A percentile compares a stretch with the other conserved stretches of the same genome.
Evolutionary conservation across 139 green algal species (phyloP).

Genomic region (Coelastrella sp.): DNA sequence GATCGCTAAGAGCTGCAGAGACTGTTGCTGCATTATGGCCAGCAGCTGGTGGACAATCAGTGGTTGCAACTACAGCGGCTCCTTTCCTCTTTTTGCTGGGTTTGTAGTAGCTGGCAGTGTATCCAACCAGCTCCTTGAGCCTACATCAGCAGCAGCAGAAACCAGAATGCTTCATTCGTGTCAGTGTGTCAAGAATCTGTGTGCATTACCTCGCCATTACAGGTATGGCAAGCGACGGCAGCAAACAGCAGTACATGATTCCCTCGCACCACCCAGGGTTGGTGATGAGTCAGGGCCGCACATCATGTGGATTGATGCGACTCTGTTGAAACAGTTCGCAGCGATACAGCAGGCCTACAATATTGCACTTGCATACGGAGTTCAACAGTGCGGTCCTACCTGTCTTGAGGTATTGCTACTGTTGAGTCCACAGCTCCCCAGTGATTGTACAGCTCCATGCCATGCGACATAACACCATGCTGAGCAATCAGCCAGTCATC

Average conservation of each 20-base stretch:
- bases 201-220: no score
- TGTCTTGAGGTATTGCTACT: not conserved
- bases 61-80: not conserved
- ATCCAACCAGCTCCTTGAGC: conserved; percentile 19
- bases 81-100: not conserved
- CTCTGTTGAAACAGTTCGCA: no score
- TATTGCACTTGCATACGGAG: no score
- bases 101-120: conserved; percentile 32
- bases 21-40: not conserved
- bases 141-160: not conserved
- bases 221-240: no score
- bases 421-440: conserved; percentile 42
- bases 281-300: no score
- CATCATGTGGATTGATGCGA: no score
- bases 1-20: no score
- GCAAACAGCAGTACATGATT: no score
- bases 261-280: no score
- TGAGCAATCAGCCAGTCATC: conserved; percentile 35
- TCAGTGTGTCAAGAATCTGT: no score
- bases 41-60: not conserved
- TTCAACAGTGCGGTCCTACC: not conserved
- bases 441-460: conserved; percentile 51
- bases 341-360: no score
- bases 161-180: no score
- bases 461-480: conserved; percentile 28